These are phyloP conservation scores for Heterobasidion irregulare DNA, from an alignment of 1,284 basidiomycete genomes.

Conservation along the genomic window DNA sequence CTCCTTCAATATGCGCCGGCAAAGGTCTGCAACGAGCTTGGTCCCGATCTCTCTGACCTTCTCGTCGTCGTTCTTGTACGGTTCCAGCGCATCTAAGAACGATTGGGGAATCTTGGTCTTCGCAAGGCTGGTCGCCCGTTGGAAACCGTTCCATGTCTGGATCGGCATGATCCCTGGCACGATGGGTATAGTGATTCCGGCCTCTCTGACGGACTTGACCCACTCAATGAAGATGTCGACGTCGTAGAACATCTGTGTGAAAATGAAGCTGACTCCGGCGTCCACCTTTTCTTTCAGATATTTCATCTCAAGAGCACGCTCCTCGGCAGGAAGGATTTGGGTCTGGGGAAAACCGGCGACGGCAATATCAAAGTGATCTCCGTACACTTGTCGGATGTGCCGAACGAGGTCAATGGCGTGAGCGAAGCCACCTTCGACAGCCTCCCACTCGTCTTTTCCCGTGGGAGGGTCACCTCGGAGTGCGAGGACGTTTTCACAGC, in stretches of 20 bases:
- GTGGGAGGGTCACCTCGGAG: constrained; percentile 89
- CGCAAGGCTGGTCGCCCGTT: constrained; percentile 85
- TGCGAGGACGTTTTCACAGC: constrained; percentile 93
- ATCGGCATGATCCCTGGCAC: constrained; percentile 96
- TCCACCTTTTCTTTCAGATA: constrained; percentile 87
- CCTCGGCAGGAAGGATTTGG: constrained; percentile 54
- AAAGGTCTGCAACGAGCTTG: constrained; percentile 85
- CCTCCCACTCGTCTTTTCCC: constrained; percentile 87
- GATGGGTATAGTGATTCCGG: constrained; percentile 90
- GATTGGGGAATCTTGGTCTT: constrained; percentile 77
- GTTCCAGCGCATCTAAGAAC: constrained; percentile 79
- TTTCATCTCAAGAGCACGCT: constrained; percentile 78
- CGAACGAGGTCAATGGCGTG: constrained; percentile 88
- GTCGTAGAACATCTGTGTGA: constrained; percentile 97
- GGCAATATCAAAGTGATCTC: constrained; percentile 91
- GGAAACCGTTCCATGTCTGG: constrained; percentile 96
- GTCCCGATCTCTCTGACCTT: constrained; percentile 86
- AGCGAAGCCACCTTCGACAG: constrained; percentile 81
- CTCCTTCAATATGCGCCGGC: constrained; percentile 69
- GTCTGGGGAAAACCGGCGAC: constrained; percentile 88
- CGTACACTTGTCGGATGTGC: constrained; percentile 77
- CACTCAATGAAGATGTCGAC: constrained; percentile 78
- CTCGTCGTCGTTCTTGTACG: constrained; percentile 88
- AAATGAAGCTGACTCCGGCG: constrained; percentile 84
- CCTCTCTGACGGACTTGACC: constrained; percentile 76